Evolutionary conservation across 2,329 filamentous ascomycete genomes (phyloP).

Genomic region (Dactylonectria estremocensis): DNA sequence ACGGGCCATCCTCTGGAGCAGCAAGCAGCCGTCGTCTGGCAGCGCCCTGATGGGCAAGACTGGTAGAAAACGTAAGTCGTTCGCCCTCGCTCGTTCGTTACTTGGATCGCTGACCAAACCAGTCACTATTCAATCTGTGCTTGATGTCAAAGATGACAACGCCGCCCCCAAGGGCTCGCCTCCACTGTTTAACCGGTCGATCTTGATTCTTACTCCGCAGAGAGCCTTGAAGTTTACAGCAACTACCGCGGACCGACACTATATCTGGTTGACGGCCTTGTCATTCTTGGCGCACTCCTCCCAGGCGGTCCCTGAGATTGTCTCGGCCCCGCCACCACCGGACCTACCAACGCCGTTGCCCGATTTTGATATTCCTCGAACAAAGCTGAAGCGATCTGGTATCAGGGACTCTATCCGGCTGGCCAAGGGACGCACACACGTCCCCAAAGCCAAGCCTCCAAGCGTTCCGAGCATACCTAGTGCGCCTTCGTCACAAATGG

Average conservation of each 20-base stretch:
- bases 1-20: slow-evolving; percentile 96
- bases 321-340: slow-evolving; percentile 66
- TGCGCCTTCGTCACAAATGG: slow-evolving; percentile 55
- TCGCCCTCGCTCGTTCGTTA: slow-evolving; percentile 25
- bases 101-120: slow-evolving; percentile 51
- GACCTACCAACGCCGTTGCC: slow-evolving; percentile 59
- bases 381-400: slow-evolving; percentile 65
- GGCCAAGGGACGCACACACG: slow-evolving; percentile 78
- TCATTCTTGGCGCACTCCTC: slow-evolving; percentile 95
- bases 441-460: slow-evolving; percentile 63
- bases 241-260: slow-evolving; percentile 85
- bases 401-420: slow-evolving; percentile 93
- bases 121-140: slow-evolving; percentile 96
- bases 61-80: slow-evolving; percentile 88
- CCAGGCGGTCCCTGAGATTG: slow-evolving; percentile 83
- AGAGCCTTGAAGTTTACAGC: slow-evolving; percentile 97
- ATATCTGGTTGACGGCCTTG: slow-evolving; percentile 93
- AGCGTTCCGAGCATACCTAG: slow-evolving; percentile 62
- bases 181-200: slow-evolving; percentile 88
- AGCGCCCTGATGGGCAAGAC: slow-evolving; percentile 93
- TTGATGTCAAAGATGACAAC: slow-evolving; percentile 97
- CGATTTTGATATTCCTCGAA: slow-evolving; percentile 65
- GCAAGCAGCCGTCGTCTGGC: slow-evolving; percentile 92
- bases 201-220: slow-evolving; percentile 93
- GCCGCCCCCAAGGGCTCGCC: slow-evolving; percentile 80